A percentile compares a stretch with the other conserved stretches of the same genome.
These are phyloP conservation scores for Populus ilicifolia DNA, from an alignment of 345 rosid species.

Conservation along the genomic window DNA sequence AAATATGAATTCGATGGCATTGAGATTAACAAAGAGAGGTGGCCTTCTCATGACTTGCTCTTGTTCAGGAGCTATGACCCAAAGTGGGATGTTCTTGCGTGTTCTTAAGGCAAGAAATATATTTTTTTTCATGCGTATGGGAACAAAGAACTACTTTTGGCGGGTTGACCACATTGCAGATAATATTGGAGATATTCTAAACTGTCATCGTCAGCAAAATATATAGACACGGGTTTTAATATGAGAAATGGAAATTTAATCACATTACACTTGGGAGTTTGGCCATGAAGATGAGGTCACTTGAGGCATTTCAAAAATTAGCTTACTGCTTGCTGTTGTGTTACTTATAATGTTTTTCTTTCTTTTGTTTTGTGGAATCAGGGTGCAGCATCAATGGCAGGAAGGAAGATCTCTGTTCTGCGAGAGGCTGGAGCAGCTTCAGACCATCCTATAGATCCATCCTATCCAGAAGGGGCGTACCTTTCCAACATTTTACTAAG, in stretches of 20 bases:
- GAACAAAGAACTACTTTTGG: background rate
- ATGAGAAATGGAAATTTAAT: background rate
- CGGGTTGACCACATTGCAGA: background rate
- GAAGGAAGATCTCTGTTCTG: constrained; percentile 59
- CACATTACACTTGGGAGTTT: background rate
- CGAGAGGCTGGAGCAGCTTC: constrained; percentile 75
- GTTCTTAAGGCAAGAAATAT: constrained; percentile 54
- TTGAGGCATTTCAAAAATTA: background rate
- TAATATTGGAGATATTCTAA: background rate
- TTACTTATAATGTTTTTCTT: background rate
- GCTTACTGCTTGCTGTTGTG: background rate
- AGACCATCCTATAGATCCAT: constrained; percentile 83
- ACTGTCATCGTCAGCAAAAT: background rate
- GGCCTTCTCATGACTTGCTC: constrained; percentile 94
- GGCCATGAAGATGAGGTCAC: background rate
- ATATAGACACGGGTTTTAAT: background rate
- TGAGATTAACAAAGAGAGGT: constrained; percentile 68
- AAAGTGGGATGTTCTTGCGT: constrained; percentile 66
- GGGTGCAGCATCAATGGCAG: constrained; percentile 69
- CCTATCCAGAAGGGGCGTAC: constrained; percentile 82
- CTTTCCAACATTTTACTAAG: constrained; percentile 63
- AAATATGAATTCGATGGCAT: constrained; percentile 70
- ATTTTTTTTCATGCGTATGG: background rate
- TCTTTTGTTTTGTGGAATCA: constrained; percentile 3
- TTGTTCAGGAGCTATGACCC: constrained; percentile 93